These are phyloP conservation scores for Guyanaporus albipodus DNA, from an alignment of 768 basidiomycete species.

Conservation along the genomic window DNA sequence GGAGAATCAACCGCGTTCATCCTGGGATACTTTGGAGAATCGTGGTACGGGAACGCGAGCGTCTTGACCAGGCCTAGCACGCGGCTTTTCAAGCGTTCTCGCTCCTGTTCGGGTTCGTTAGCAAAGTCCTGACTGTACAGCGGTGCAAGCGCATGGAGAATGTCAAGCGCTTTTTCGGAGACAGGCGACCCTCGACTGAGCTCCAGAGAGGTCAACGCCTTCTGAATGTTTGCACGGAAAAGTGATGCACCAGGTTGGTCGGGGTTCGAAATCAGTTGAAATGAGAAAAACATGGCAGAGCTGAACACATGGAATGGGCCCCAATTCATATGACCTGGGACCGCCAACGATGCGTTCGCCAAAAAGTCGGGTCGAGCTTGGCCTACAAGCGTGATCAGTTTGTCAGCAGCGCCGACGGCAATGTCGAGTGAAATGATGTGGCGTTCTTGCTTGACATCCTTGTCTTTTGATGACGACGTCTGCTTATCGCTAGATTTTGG, in stretches of 20 bases:
- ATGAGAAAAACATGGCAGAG: slow-evolving; percentile 90
- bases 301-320: slow-evolving; percentile 82
- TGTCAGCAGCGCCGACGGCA: slow-evolving; percentile 72
- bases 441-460: slow-evolving; percentile 33
- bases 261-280: slow-evolving; percentile 77
- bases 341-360: slow-evolving; percentile 60
- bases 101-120: slow-evolving; percentile 42
- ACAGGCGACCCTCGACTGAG: slow-evolving; percentile 60
- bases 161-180: slow-evolving; percentile 71
- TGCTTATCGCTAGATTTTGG: slow-evolving; percentile 24
- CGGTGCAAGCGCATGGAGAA: slow-evolving; percentile 67
- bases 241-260: slow-evolving; percentile 75
- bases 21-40: slow-evolving; percentile 53
- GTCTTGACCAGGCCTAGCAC: slow-evolving; percentile 67
- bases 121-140: slow-evolving; percentile 67
- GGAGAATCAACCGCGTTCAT: slow-evolving; percentile 45
- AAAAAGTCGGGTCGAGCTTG: slow-evolving; percentile 76
- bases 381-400: slow-evolving; percentile 71
- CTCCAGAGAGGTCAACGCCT: slow-evolving; percentile 62
- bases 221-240: slow-evolving; percentile 72
- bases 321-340: slow-evolving; percentile 82
- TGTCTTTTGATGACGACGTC: slow-evolving; percentile 29
- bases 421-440: slow-evolving; percentile 62
- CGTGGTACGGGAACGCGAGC: slow-evolving; percentile 79
- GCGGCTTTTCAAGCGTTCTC: slow-evolving; percentile 57